These are phyloP conservation scores for Suillus placidus DNA, from an alignment of 768 basidiomycete species.

Conservation along the genomic window DNA sequence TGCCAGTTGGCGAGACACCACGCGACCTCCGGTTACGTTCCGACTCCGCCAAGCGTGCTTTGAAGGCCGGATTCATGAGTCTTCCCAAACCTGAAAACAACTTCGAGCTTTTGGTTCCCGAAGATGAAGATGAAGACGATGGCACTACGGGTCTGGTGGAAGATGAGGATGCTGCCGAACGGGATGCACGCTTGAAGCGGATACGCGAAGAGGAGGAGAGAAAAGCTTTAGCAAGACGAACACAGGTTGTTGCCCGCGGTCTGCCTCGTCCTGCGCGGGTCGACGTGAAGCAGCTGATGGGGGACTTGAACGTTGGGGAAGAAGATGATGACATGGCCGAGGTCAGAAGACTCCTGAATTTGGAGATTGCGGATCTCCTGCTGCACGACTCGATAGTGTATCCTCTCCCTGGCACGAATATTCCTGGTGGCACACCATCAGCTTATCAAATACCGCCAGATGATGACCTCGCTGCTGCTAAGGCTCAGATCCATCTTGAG, in stretches of 20 bases:
- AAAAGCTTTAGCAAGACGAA: conserved; percentile 79
- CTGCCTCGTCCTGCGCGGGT: conserved; percentile 88
- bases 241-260: conserved; percentile 76
- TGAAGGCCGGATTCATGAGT: conserved; percentile 79
- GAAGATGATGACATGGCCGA: conserved; percentile 46
- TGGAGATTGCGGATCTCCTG: conserved; percentile 77
- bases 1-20: conserved; percentile 67
- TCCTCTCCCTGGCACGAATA: conserved; percentile 85
- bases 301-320: conserved; percentile 56
- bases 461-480: conserved; percentile 70
- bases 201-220: conserved; percentile 75
- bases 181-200: conserved; percentile 74
- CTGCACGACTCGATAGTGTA: conserved; percentile 86
- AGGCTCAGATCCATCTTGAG: conserved; percentile 73
- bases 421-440: conserved; percentile 72
- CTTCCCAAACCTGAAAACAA: conserved; percentile 96
- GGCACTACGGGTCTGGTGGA: conserved; percentile 25
- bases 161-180: conserved; percentile 91
- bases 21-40: conserved; percentile 68
- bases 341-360: conserved; percentile 68
- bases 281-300: conserved; percentile 65
- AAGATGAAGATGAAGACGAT: conserved; percentile 68
- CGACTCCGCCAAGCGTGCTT: conserved; percentile 69
- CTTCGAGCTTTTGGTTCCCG: conserved; percentile 91
- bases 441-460: conserved; percentile 77